phyloP scores from a whole-genome alignment of 805 yeast species.

The Grigorovia humatica region DNA sequence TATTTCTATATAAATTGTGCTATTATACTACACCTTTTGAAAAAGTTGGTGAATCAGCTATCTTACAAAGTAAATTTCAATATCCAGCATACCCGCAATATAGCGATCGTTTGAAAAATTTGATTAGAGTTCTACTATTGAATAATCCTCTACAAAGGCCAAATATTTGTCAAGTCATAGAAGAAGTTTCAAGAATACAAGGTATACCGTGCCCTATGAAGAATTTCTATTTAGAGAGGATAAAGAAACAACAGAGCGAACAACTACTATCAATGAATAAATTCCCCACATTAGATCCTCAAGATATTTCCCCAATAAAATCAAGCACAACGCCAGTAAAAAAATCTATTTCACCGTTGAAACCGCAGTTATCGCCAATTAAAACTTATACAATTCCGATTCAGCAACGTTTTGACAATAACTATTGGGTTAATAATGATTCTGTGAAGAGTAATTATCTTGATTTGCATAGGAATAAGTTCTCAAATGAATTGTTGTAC shows the following conservation, averaged over 20 bases:
- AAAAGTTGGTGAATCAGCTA: constrained; percentile 50
- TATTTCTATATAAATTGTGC: constrained; percentile 66
- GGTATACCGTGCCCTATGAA: constrained; percentile 37
- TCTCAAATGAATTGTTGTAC: background rate
- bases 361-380: constrained; percentile 3
- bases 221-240: constrained; percentile 29
- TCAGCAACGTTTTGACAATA: background rate
- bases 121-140: constrained; percentile 51
- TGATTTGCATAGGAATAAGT: background rate
- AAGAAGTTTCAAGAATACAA: constrained; percentile 57
- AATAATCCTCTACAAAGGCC: constrained; percentile 68
- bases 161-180: constrained; percentile 59
- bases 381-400: background rate
- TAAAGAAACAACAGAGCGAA: constrained; percentile 4
- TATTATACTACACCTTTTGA: constrained; percentile 81
- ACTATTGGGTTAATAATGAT: background rate
- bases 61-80: constrained; percentile 44
- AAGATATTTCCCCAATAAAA: background rate
- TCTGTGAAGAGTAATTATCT: background rate
- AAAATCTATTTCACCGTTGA: constrained; percentile 1
- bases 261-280: background rate
- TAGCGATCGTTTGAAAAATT: constrained; percentile 51
- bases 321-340: background rate
- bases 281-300: background rate
- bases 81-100: constrained; percentile 49